These are phyloP conservation scores for Thermochaetoides thermophila DNA, from an alignment of 495 filamentous ascomycete species.

Conservation along the genomic window DNA sequence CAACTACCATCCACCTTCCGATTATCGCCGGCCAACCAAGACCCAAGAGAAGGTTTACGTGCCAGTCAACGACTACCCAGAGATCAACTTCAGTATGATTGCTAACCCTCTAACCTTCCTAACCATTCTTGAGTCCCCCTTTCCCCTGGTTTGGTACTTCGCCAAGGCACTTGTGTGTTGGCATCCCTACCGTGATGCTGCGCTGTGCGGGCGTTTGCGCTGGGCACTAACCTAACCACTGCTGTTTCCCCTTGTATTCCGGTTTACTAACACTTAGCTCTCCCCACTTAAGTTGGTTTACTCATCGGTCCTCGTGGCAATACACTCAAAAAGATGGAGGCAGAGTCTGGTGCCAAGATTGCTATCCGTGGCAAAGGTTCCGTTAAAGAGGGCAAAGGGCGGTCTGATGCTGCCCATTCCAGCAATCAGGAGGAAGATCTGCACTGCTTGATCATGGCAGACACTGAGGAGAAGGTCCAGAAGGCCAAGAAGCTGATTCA, in stretches of 20 bases:
- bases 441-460: conserved; percentile 97
- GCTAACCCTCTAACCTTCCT: conserved; percentile 89
- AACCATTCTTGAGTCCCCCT: conserved; percentile 41
- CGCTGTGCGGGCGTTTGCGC: conserved; percentile 17
- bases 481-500: conserved; percentile 95
- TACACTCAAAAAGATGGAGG: conserved; percentile 98
- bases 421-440: conserved; percentile 99
- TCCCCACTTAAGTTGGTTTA: conserved; percentile 91
- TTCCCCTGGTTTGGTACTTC: conserved; percentile 14
- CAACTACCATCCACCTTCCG: conserved; percentile 93
- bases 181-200: conserved; percentile 15
- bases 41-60: conserved; percentile 99
- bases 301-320: conserved; percentile 99
- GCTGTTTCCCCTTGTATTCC: conserved; percentile 24
- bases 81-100: conserved; percentile 99
- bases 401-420: conserved; percentile 94
- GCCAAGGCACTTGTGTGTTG: conserved; percentile 18
- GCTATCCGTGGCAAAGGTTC: conserved; percentile 98
- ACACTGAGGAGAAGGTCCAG: conserved; percentile 96
- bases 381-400: conserved; percentile 98
- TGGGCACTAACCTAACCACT: conserved; percentile 25
- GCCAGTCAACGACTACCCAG: conserved; percentile 99
- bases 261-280: conserved; percentile 81
- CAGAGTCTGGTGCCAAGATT: conserved; percentile 93
- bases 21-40: conserved; percentile 96